phyloP scores from a whole-genome alignment of 495 filamentous ascomycete species.

The Lepidopterella palustris region DNA sequence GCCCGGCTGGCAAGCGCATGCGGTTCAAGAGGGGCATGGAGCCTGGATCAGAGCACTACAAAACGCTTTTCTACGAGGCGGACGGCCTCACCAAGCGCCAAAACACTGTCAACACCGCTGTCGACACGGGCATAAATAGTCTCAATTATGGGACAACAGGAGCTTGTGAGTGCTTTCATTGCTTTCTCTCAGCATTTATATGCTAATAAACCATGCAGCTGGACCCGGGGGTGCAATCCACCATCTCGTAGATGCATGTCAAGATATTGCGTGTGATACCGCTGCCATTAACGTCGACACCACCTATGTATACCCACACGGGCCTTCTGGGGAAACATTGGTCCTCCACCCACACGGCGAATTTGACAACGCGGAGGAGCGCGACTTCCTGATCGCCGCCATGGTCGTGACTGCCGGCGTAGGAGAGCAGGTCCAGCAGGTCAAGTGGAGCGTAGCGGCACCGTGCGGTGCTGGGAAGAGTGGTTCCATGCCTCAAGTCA shows the following conservation, averaged over 20 bases:
- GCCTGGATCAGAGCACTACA: not conserved
- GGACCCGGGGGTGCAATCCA: not conserved
- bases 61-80: not conserved
- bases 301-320: not conserved
- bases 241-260: not conserved
- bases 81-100: not conserved
- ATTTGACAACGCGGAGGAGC: not conserved
- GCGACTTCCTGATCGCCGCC: not conserved
- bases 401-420: not conserved
- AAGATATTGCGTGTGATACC: not conserved
- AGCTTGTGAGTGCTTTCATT: not conserved
- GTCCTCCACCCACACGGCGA: not conserved
- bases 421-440: not conserved
- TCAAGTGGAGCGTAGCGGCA: not conserved
- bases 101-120: not conserved
- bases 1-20: not conserved
- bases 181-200: not conserved
- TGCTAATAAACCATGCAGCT: not conserved
- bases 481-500: conserved; percentile 2
- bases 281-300: not conserved
- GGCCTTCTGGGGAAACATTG: not conserved
- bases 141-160: not conserved
- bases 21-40: not conserved
- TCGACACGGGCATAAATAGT: not conserved
- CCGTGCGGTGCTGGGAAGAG: not conserved